Base-by-base conservation (phyloP, 2,329 filamentous ascomycete species). In the Fusarium chlamydosporum region DNA sequence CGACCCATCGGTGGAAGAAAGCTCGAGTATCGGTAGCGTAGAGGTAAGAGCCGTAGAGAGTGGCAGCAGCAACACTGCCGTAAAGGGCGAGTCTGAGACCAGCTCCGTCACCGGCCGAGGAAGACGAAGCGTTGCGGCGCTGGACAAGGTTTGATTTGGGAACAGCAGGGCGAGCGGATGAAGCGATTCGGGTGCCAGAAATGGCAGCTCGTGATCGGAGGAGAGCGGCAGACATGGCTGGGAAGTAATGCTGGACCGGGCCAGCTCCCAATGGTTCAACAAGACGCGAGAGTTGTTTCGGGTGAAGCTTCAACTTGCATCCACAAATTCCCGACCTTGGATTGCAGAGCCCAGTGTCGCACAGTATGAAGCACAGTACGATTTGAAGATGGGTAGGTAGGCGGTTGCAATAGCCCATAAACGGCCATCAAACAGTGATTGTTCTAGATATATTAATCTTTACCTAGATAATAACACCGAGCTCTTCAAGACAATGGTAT, bases 1-100 rank as follows among this genome's bases (percentile, higher is more conserved):
- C 83, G 31, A 91, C 79, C 79, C 88, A 92, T 73, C 85, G 86
- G 78, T 94, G 91, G 61, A 90, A 76, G 60, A 88, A 91, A 41
- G 91, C 89, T 65, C 92, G 84, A 8, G 91, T 93, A 77, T 94
- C 92, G 55, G 91, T 93, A n/a, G 83, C 80, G 75, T 93, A 93
- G 67, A 92, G 79, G 77, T 91, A 93, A 42, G 83, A 80, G 45
- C 84, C 80, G 54, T 79, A 83, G 27, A 82, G 72, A 4, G 81
- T 76, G 4, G 81, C 78, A 9, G 80, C 81, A 9, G 85, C 60
- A 10, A 80, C 78, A 31, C 80, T 76, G 47, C 81, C 76, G 63
- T 82, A 82, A 23, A 83, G 64, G 26, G 81, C 63, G 10, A 78
- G 75, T 65, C 81, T 83, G 40, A 75, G 65, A n/a, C 59, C 59